phyloP scores from a whole-genome alignment of 208 protist species.

The Perkinsela sp. region DNA sequence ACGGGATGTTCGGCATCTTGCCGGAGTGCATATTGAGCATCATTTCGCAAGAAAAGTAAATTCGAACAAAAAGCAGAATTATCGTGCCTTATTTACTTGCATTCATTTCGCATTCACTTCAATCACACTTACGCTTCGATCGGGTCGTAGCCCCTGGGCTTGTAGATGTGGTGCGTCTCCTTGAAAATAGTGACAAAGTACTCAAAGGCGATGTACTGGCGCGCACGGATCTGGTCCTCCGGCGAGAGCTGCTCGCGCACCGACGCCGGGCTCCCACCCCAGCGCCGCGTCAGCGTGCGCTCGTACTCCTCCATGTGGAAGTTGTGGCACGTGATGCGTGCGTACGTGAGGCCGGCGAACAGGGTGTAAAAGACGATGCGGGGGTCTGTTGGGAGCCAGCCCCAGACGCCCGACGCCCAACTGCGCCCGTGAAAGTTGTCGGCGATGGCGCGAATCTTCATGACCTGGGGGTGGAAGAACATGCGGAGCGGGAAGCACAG shows the following conservation, averaged over 20 bases:
- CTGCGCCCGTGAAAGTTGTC: constrained; percentile 50
- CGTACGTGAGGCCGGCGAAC: constrained; percentile 36
- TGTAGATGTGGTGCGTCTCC: constrained; percentile 37
- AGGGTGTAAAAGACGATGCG: constrained; percentile 29
- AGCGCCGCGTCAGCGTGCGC: constrained; percentile 49
- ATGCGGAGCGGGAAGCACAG: constrained; percentile 20
- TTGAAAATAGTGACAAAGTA: constrained; percentile 49
- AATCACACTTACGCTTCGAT: too few species aligned
- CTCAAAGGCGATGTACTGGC: constrained; percentile 35
- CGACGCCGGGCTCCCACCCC: constrained; percentile 40
- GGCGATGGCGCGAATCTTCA: constrained; percentile 24
- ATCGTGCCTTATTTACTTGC: too few species aligned
- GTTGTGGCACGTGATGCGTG: constrained; percentile 46
- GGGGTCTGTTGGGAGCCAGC: constrained; percentile 33
- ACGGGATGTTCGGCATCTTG: background rate
- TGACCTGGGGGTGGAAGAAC: constrained; percentile 27
- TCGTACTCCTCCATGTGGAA: constrained; percentile 28
- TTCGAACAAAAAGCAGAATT: too few species aligned
- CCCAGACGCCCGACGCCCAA: constrained; percentile 33
- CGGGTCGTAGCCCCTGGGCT: constrained; percentile 27
- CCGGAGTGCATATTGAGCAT: background rate
- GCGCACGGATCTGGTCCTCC: constrained; percentile 46
- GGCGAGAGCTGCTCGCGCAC: constrained; percentile 34
- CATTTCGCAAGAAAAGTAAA: background rate
- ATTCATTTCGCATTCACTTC: too few species aligned